Base-by-base conservation (phyloP, 257 asterid species). In the Echites panduratus region DNA sequence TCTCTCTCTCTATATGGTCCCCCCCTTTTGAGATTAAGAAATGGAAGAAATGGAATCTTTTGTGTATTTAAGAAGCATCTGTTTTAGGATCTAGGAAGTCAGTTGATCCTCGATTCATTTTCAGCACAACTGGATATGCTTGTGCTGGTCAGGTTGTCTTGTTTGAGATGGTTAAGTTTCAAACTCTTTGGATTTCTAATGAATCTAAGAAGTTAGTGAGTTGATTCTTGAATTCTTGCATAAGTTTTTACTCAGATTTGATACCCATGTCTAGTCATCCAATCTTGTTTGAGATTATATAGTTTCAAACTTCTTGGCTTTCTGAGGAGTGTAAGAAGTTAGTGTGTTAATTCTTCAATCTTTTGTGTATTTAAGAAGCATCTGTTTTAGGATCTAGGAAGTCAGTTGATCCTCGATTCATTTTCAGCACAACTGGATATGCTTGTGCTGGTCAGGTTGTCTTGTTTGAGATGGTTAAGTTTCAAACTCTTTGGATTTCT, bases 151-250 rank as follows among this genome's bases (percentile, higher is more conserved):
- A 10, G 19, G 4, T n/a, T 29, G 9, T 12, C 32, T 70, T 48
- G 44, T 40, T 70, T 29, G 27, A 73, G 58, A 35, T 8, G 0
- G 50, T 29, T 17, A 73, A 32, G 22, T 59, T 59, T 71, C 19
- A 13, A 24, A 19, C 1, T 48, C 16, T 19, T 50, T 50, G 56
- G 20, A 1, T 32, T 32, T 32, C 38, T 32, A 32, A 32, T 32
- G 38, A 32, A 3, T 32, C 38, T 4, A 52, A 52, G 58, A 52
- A 41, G n/a, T 62, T 54, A 29, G 9, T 45, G 44, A 45, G 16
- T 26, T 63, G 71, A 27, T 22, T 63, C 52, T 66, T 54, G 66
- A 72, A 27, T 72, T 61, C 38, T 32, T 32, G 38, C 38, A 32
- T 3, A 32, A 32, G 47, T 59, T 45, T 66, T 10, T 27, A 16